Conservation (phyloP, 2,329 filamentous ascomycete species). For the Fusarium algeriense region DNA sequence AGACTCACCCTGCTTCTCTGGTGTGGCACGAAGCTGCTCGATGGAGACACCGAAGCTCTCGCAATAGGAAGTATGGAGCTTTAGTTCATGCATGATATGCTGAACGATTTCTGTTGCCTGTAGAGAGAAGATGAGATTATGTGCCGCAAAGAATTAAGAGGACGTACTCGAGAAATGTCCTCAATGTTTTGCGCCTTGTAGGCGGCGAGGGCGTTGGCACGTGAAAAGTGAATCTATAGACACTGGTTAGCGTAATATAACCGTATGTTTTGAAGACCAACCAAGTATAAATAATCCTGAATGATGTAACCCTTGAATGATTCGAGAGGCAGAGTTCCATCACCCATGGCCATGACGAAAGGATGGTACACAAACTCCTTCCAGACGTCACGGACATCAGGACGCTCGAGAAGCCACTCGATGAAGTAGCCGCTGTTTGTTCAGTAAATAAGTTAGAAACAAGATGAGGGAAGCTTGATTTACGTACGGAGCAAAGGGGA, state of each 20-base stretch:
- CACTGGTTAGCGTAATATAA: not conserved
- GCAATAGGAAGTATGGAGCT: conserved; percentile 86
- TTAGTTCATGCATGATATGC: conserved; percentile 83
- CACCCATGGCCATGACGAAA: conserved; percentile 82
- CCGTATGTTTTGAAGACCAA: conserved; percentile 53
- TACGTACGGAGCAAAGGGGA: conserved; percentile 75
- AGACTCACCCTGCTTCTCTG: conserved; percentile 77
- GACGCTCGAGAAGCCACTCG: conserved; percentile 81
- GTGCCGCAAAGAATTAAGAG: no score
- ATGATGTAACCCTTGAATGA: conserved; percentile 91
- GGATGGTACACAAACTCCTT: conserved; percentile 81
- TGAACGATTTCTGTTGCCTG: conserved; percentile 70
- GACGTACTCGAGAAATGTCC: conserved; percentile 76
- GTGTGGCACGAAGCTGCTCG: conserved; percentile 76
- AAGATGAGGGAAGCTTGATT: accelerated
- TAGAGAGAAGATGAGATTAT: not conserved
- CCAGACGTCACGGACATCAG: conserved; percentile 82
- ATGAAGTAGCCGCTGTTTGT: conserved; percentile 77
- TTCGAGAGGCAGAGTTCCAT: conserved; percentile 78
- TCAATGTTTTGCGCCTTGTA: conserved; percentile 84
- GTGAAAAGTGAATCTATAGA: conserved; percentile 81
- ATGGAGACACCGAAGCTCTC: conserved; percentile 81
- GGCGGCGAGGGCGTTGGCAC: conserved; percentile 85
- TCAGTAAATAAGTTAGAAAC: not conserved
- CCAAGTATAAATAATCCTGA: conserved; percentile 92